Base-by-base conservation (phyloP, 2,329 filamentous ascomycete genomes). In the Pseudogymnoascus sp. region DNA sequence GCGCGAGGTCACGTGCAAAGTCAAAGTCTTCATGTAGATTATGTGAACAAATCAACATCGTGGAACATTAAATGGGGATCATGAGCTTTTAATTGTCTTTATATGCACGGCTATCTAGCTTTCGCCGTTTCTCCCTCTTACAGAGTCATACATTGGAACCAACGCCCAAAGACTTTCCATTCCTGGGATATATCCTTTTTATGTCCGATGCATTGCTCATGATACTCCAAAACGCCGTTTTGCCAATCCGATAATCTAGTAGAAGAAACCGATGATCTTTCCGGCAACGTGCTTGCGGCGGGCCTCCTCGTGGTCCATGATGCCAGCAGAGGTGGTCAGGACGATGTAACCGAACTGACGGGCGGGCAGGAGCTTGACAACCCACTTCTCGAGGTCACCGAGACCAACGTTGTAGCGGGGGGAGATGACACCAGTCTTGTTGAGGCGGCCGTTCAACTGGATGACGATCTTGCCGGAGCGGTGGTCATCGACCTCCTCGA, bases 281-380 rank as follows among this genome's bases (percentile, higher is more conserved):
- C 94, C 94, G 72, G 93, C 88, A 77, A 97, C 94, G 84, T 99
- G 94, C 88, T 97, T 97, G 80, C 94, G 86, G 78, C 94, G 86
- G 72, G 94, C 94, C 88, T 99, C 94, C 86, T 99, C 94, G 84
- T 99, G 94, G 84, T 99, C 94, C 93, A 99, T 97, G 81, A 99
- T 99, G 80, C 94, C 94, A 69, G 94, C 92, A 66, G 92, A 97
- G 81, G 94, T 99, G 80, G 94, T 99, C 75, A 99, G 89, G 81
- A 99, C 92, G 76, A 99, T 91, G 83, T 92, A 97, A 76, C 94
- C 94, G 86, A 99, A 99, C 83, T 99, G 94, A 97, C 94, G 94
- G 71, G 94, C 92, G 71, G 94, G 94, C 69, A 99, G 87, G 77
- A 99, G 90, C 88, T 96, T 96, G 83, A 96, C 91, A 74, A 97